phyloP scores from a whole-genome alignment of 768 basidiomycete species.

The Boletus vinaceobasis region DNA sequence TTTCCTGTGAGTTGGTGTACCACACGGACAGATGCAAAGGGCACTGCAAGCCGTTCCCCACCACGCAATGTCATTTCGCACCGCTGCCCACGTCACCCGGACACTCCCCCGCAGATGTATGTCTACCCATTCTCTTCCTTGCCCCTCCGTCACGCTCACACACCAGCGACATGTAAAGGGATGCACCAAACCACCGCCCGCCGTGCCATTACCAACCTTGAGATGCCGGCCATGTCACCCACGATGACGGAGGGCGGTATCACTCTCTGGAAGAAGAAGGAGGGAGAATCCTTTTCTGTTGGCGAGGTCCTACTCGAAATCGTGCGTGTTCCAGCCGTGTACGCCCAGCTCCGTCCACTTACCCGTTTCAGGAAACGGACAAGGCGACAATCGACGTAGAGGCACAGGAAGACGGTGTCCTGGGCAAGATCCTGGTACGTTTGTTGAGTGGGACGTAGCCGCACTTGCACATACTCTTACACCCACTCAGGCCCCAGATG shows the following conservation, averaged over 20 bases:
- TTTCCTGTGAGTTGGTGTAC: neutral
- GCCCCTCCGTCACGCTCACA: neutral
- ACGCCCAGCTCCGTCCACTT: neutral
- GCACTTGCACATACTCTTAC: neutral
- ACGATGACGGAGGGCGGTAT: conserved; percentile 97
- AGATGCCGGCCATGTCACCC: conserved; percentile 97
- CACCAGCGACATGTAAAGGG: conserved; percentile 13
- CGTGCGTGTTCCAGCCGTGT: conserved; percentile 43
- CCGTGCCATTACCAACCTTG: conserved; percentile 66
- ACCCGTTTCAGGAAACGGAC: conserved; percentile 71
- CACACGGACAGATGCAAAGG: neutral
- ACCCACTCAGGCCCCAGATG: conserved; percentile 57
- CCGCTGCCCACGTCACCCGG: conserved; percentile 10
- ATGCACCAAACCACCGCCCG: conserved; percentile 51
- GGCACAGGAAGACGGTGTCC: conserved; percentile 92
- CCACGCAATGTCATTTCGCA: conserved; percentile 15
- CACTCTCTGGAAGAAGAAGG: conserved; percentile 83
- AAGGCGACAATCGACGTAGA: conserved; percentile 98
- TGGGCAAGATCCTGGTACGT: conserved; percentile 90
- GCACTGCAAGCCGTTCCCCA: neutral
- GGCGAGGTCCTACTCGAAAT: conserved; percentile 91
- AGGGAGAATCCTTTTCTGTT: conserved; percentile 72
- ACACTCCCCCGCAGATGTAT: conserved; percentile 25
- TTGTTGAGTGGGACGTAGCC: neutral
- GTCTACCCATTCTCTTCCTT: neutral